These are phyloP conservation scores for Chaetomium sp. DNA, from an alignment of 2,329 filamentous ascomycete genomes.

Conservation along the genomic window DNA sequence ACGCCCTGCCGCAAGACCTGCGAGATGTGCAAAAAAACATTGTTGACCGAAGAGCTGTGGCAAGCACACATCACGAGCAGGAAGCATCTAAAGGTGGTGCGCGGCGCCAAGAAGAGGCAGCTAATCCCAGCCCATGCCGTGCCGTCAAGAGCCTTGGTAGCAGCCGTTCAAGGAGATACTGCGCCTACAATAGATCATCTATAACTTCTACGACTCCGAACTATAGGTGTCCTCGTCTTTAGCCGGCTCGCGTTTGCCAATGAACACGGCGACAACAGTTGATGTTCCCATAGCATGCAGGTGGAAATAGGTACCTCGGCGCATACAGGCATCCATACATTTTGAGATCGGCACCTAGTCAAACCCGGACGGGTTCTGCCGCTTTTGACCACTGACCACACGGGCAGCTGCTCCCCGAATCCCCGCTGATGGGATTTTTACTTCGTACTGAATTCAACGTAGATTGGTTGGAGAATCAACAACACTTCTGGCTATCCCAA, in stretches of 20 bases:
- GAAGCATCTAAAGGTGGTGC: conserved; percentile 40
- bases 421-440: too few species aligned
- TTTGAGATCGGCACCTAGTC: not conserved
- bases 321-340: too few species aligned
- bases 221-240: not conserved
- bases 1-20: conserved; percentile 64
- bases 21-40: conserved; percentile 68
- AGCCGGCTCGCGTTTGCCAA: not conserved
- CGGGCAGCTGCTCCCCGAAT: too few species aligned
- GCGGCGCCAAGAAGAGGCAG: conserved; percentile 26
- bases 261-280: not conserved
- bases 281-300: not conserved
- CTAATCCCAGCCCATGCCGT: conserved; percentile 17
- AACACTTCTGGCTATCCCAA: not conserved
- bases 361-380: not conserved
- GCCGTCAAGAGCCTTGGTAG: conserved; percentile 19
- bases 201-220: not conserved
- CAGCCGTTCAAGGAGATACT: not conserved
- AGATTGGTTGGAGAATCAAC: too few species aligned
- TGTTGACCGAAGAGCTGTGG: conserved; percentile 59
- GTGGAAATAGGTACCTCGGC: not conserved
- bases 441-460: too few species aligned
- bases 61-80: conserved; percentile 49
- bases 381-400: not conserved
- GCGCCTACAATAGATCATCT: conserved; percentile 1